Conservation (phyloP, 805 yeast species). For the Nakazawaea populi region DNA sequence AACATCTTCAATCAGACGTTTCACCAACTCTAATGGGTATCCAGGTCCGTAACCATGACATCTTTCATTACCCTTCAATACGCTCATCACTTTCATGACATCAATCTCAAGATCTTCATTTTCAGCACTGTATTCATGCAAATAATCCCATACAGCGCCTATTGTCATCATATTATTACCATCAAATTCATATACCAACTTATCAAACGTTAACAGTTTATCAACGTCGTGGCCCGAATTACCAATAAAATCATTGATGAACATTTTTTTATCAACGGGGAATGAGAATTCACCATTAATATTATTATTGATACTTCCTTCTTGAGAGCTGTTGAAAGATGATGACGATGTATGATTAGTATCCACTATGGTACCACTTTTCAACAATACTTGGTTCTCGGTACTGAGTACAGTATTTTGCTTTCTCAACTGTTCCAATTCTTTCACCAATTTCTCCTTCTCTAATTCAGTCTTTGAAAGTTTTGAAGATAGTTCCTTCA, state of each 20-base stretch:
- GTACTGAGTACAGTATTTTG: conserved; percentile 51
- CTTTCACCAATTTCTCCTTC: conserved; percentile 36
- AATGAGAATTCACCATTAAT: conserved; percentile 4
- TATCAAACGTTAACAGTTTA: conserved; percentile 4
- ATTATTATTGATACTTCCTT: too few species aligned
- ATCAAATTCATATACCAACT: conserved; percentile 21
- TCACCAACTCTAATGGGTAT: conserved; percentile 40
- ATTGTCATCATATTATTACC: conserved; percentile 55
- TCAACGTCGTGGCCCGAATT: conserved; percentile 2
- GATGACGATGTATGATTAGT: background rate
- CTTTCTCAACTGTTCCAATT: conserved; percentile 45
- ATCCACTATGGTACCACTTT: conserved; percentile 16
- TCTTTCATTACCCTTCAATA: conserved; percentile 58
- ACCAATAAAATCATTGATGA: conserved; percentile 5
- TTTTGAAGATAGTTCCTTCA: conserved; percentile 61
- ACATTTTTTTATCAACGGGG: conserved; percentile 10
- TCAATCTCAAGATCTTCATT: conserved; percentile 47
- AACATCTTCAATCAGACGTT: conserved; percentile 25
- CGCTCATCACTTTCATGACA: conserved; percentile 49
- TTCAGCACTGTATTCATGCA: conserved; percentile 42
- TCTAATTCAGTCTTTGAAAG: conserved; percentile 53
- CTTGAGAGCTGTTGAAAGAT: too few species aligned
- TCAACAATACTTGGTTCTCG: conserved; percentile 54
- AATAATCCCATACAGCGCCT: conserved; percentile 81
- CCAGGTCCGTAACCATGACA: conserved; percentile 84